Percentiles rank a stretch among this genome's conserved stretches.
phyloP scores from a whole-genome alignment of 441 rosid species.

The Gossypium lobatum region DNA sequence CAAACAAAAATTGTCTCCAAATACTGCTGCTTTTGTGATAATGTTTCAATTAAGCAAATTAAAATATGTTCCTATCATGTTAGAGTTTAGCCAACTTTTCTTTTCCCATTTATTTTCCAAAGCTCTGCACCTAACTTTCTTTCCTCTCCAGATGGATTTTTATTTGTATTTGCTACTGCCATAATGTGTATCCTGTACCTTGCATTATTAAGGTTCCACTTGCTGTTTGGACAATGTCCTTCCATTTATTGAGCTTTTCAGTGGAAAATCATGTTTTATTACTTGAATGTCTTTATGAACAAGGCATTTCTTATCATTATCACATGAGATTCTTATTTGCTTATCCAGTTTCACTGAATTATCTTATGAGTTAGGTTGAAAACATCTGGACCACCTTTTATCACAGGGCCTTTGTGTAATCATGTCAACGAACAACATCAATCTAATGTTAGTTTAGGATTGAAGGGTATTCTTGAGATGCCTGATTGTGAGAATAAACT shows the following conservation, averaged over 20 bases:
- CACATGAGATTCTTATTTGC: not conserved
- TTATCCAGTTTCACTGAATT: conserved; percentile 1
- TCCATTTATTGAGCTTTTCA: not conserved
- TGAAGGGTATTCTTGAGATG: conserved; percentile 50
- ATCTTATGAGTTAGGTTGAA: conserved; percentile 8
- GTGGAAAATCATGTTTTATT: not conserved
- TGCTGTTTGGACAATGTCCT: not conserved
- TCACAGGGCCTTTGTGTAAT: not conserved
- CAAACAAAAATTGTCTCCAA: not conserved
- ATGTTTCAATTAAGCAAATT: not conserved
- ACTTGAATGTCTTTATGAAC: not conserved
- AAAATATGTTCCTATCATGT: not conserved
- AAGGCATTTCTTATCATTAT: not conserved
- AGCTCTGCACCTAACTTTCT: conserved; percentile 4
- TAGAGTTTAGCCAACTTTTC: not conserved
- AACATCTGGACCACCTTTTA: conserved; percentile 8
- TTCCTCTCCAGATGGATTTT: not conserved
- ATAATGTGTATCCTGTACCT: not conserved
- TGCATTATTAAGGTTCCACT: not conserved
- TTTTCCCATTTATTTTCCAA: not conserved
- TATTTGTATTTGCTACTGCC: not conserved
- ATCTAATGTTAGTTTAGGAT: conserved; percentile 37
- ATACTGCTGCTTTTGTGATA: not conserved
- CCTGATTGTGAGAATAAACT: conserved; percentile 28
- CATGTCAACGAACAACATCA: conserved; percentile 20